Percentiles rank a stretch among this genome's conserved stretches.
Evolutionary conservation across 2,329 filamentous ascomycete genomes (phyloP).

Genomic region (Thelonectria olida): DNA sequence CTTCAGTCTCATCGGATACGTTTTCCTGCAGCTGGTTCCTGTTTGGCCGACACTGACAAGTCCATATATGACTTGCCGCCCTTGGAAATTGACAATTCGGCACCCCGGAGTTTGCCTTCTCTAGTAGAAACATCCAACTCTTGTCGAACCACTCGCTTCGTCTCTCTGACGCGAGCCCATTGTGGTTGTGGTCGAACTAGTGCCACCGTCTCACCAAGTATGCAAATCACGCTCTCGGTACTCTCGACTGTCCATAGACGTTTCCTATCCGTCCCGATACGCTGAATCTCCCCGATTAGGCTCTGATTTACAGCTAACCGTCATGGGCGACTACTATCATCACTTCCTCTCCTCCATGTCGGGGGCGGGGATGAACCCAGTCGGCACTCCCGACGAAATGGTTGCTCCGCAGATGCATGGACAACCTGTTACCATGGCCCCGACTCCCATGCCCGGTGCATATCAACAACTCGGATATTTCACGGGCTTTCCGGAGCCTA

Average conservation of each 20-base stretch:
- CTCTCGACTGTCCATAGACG: slow-evolving; percentile 8
- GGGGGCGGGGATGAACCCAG: slow-evolving; percentile 52
- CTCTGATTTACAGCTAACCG: slow-evolving; percentile 13
- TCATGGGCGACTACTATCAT: slow-evolving; percentile 67
- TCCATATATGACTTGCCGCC: slow-evolving; percentile 20
- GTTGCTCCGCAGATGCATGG: slow-evolving; percentile 49
- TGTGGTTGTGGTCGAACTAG: slow-evolving; percentile 19
- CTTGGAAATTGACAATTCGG: slow-evolving; percentile 14
- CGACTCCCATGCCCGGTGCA: slow-evolving; percentile 49
- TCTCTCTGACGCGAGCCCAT: slow-evolving; percentile 8
- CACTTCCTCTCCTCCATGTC: slow-evolving; percentile 64
- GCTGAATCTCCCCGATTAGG: slow-evolving; percentile 9
- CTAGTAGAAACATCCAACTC: slow-evolving; percentile 15
- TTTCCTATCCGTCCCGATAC: slow-evolving; percentile 22
- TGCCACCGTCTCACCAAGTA: slow-evolving; percentile 26
- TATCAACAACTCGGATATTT: slow-evolving; percentile 61
- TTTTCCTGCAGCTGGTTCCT: slow-evolving; percentile 6
- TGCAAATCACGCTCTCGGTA: slow-evolving; percentile 28
- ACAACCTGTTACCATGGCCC: slow-evolving; percentile 39
- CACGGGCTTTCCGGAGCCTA: slow-evolving; percentile 59
- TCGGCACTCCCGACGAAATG: slow-evolving; percentile 51
- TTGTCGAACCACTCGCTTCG: slow-evolving; percentile 9
- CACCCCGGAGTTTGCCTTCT: slow-evolving; percentile 16
- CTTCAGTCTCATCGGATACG: slow-evolving; percentile 11
- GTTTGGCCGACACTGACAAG: slow-evolving; percentile 10